Percentiles rank a stretch among this genome's conserved stretches.
Evolutionary conservation across 164 flowering plant genomes (phyloP).

Genomic region (Nymphaea colorata): DNA sequence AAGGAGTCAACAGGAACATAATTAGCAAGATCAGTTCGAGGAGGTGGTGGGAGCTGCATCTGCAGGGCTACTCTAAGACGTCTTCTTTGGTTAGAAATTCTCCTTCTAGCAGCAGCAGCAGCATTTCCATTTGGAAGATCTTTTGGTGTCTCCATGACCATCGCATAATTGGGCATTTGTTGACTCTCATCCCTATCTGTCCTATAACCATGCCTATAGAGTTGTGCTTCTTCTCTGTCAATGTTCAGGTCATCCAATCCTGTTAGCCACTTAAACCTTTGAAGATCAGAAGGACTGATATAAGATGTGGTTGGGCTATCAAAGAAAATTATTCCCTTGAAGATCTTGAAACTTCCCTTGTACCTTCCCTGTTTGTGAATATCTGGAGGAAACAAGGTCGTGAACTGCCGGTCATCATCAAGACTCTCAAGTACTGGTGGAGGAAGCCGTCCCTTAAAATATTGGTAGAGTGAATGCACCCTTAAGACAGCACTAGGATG

Average conservation of each 20-base stretch:
- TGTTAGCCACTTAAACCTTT: slow-evolving; percentile 9
- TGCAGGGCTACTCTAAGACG: neutral
- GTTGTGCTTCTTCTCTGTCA: slow-evolving; percentile 3
- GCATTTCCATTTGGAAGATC: slow-evolving; percentile 8
- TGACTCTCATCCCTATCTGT: slow-evolving; percentile 2
- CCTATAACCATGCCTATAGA: neutral
- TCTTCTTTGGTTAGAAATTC: slow-evolving; percentile 1
- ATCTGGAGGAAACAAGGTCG: slow-evolving; percentile 7
- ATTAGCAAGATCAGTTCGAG: neutral
- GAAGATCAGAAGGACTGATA: slow-evolving; percentile 6
- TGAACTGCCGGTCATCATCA: slow-evolving; percentile 9
- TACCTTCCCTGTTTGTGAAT: slow-evolving; percentile 5
- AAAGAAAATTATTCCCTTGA: slow-evolving; percentile 8
- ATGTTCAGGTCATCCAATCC: slow-evolving; percentile 7
- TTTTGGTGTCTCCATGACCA: neutral
- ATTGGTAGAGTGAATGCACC: slow-evolving; percentile 2
- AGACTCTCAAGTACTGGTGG: neutral
- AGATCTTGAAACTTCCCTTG: slow-evolving; percentile 2
- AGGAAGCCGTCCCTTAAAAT: slow-evolving; percentile 6
- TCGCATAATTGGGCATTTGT: neutral
- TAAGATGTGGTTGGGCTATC: slow-evolving; percentile 7
- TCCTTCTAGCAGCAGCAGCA: neutral
- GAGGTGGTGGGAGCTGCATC: slow-evolving; percentile 1
- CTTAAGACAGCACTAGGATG: slow-evolving; percentile 8
- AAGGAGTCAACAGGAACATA: neutral